Evolutionary conservation across 1,284 basidiomycete species (phyloP).

Genomic region (Trichosporon ovoides): DNA sequence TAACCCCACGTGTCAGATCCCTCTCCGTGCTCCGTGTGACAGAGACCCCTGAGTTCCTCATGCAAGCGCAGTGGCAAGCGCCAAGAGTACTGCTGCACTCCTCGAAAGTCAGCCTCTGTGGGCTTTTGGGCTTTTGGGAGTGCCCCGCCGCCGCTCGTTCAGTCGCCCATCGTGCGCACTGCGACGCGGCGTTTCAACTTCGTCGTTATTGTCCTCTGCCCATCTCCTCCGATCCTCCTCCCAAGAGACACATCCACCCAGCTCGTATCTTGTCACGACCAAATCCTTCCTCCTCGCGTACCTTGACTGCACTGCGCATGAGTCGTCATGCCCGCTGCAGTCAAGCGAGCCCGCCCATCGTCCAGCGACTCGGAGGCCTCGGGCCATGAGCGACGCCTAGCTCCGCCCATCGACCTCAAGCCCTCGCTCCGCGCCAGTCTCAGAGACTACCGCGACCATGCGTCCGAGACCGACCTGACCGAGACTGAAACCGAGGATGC

Average conservation of each 20-base stretch:
- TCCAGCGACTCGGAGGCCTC: slow-evolving; percentile 2
- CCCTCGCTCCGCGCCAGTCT: background rate
- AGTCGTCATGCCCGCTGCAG: slow-evolving; percentile 4
- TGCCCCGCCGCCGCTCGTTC: too few relatives aligned
- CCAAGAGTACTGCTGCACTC: too few relatives aligned
- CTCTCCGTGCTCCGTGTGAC: too few relatives aligned
- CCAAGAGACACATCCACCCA: background rate
- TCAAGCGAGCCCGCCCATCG: background rate
- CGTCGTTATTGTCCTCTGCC: background rate
- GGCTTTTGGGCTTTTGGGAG: too few relatives aligned
- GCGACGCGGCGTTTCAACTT: background rate
- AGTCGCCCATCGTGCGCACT: too few relatives aligned
- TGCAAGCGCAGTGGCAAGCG: too few relatives aligned
- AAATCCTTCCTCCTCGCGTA: background rate
- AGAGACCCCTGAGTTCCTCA: too few relatives aligned
- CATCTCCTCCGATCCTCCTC: background rate
- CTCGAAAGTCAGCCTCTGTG: too few relatives aligned
- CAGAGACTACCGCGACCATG: slow-evolving; percentile 2
- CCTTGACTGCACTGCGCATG: slow-evolving; percentile 3
- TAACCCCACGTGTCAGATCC: too few relatives aligned
- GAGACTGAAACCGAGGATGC: slow-evolving; percentile 1
- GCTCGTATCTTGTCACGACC: background rate
- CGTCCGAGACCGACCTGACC: background rate
- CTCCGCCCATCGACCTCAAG: background rate
- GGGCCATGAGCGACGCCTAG: background rate